Percentiles rank a stretch among this genome's conserved stretches.
phyloP scores from a whole-genome alignment of 1,284 basidiomycete genomes.

The Cutaneotrichosporon cutaneum region DNA sequence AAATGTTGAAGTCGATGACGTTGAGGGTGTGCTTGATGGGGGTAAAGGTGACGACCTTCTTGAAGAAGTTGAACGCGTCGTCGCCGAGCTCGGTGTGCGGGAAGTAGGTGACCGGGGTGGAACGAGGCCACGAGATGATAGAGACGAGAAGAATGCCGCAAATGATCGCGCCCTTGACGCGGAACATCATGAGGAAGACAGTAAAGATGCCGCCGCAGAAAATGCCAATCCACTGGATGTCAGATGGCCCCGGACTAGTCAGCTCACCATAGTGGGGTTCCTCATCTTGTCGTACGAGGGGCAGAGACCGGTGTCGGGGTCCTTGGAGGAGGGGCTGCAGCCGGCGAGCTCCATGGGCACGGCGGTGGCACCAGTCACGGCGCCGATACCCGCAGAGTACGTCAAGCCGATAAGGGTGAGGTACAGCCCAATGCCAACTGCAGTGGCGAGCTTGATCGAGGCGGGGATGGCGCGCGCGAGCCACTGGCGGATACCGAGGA shows the following conservation, averaged over 20 bases:
- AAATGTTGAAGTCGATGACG: slow-evolving; percentile 22
- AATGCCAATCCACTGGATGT: slow-evolving; percentile 78
- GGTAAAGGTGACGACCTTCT: slow-evolving; percentile 63
- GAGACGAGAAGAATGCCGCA: slow-evolving; percentile 71
- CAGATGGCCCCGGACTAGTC: background rate
- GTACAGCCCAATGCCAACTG: slow-evolving; percentile 82
- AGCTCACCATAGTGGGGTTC: slow-evolving; percentile 22
- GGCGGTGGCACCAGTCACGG: slow-evolving; percentile 70
- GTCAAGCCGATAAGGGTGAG: slow-evolving; percentile 55
- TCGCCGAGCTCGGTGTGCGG: slow-evolving; percentile 70
- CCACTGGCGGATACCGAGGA: slow-evolving; percentile 87
- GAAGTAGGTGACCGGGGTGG: slow-evolving; percentile 77
- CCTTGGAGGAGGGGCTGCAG: slow-evolving; percentile 56
- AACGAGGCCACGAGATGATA: slow-evolving; percentile 82
- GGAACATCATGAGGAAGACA: slow-evolving; percentile 76
- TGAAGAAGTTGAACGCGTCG: slow-evolving; percentile 78
- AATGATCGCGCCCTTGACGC: slow-evolving; percentile 64
- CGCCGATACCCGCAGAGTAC: slow-evolving; percentile 66
- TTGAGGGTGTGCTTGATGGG: slow-evolving; percentile 24
- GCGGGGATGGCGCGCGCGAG: slow-evolving; percentile 83
- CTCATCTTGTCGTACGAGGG: slow-evolving; percentile 57
- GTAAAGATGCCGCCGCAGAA: slow-evolving; percentile 83
- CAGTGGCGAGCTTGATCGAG: slow-evolving; percentile 78
- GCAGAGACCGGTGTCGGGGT: slow-evolving; percentile 60
- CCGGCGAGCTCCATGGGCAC: slow-evolving; percentile 80